Base-by-base conservation (phyloP, 805 yeast species). In the Groenewaldozyma tartarivorans region DNA sequence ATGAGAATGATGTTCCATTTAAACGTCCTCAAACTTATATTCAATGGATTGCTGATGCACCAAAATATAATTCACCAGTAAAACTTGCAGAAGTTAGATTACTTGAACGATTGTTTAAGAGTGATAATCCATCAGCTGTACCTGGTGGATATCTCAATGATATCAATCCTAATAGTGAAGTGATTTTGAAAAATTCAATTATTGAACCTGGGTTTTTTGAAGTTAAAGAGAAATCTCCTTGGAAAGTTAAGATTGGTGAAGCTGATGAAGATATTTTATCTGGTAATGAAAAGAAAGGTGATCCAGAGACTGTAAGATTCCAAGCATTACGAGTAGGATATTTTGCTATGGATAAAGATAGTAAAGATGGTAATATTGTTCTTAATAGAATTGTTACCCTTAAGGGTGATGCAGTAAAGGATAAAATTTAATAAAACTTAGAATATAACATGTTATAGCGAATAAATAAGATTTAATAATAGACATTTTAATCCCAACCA, bases 241-340 rank as follows among this genome's bases (percentile, higher is more conserved):
- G 90, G 77, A 20, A 17, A 6, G 77, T 77, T 49, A 70, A 67
- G 31, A 69, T 72, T 24, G 69, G 71, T 31, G 70, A 67, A 29
- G 71, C 76, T 38, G 66, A 72, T 31, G 79, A 79, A 48, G 84
- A 86, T 58, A 71, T 72, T 56, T 81, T 87, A 49, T 69, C 73
- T 51, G 96, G 92, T 60, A 71, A 72, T 45, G 63, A 63, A 31
- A 71, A 71, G 26, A 64, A 70, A 48, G 63, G 71, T 17, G 72
- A 76, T 3, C 75, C 77, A 35, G 94, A 88, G 61, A 74, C 88
- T n/a, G 86, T 84, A 24, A 77, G 98, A 63, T 92, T 92, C 86
- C 98, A 92, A 68, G 98, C 95, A 22, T 74, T 92, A 63, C 78
- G 98, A 66, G 90, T 85, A 35, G 98, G 98, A 22, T 92, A 92